These are phyloP conservation scores for Sistotremastrum niveocremeum DNA, from an alignment of 768 basidiomycete genomes.

Conservation along the genomic window DNA sequence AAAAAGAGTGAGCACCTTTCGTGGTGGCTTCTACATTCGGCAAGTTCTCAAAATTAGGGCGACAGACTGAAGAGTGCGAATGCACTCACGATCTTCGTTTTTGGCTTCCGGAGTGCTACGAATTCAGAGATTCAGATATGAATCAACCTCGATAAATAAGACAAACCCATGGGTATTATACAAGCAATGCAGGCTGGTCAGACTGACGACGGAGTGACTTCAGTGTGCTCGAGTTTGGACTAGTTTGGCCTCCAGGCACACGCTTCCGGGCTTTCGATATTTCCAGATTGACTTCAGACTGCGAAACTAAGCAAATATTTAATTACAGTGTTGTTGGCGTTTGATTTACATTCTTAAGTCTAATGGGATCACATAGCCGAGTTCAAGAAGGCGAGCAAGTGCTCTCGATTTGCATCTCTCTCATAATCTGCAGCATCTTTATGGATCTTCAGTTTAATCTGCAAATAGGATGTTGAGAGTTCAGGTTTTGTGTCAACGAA, in stretches of 20 bases:
- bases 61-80: background rate
- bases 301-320: too few relatives aligned
- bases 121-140: background rate
- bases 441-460: constrained; percentile 55
- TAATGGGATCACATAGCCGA: constrained; percentile 18
- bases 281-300: too few relatives aligned
- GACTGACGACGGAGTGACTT: too few relatives aligned
- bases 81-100: constrained; percentile 6
- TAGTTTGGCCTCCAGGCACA: too few relatives aligned
- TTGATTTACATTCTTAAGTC: too few relatives aligned
- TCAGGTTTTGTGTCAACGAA: background rate
- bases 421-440: constrained; percentile 43
- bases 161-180: too few relatives aligned
- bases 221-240: too few relatives aligned
- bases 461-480: background rate
- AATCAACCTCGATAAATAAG: too few relatives aligned
- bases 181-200: too few relatives aligned
- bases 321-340: too few relatives aligned
- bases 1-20: constrained; percentile 3
- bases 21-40: constrained; percentile 9
- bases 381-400: constrained; percentile 42
- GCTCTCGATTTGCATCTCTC: constrained; percentile 40
- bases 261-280: too few relatives aligned
- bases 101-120: background rate
- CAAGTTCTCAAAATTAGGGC: background rate